phyloP scores from a whole-genome alignment of 305 asterid genomes.

The Solanum aculeatissimum region DNA sequence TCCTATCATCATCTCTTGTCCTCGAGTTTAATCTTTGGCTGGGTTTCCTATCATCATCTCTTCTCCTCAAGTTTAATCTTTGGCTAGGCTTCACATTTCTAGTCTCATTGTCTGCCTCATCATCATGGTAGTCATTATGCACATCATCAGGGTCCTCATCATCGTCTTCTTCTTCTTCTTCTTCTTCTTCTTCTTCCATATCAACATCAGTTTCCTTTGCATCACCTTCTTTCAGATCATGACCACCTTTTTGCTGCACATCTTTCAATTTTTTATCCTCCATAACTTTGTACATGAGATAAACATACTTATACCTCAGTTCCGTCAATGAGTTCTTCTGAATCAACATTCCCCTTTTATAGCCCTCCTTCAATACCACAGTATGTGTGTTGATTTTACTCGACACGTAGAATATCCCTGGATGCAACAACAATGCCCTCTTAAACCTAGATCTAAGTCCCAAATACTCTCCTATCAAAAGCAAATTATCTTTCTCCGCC shows the following conservation, averaged over 20 bases:
- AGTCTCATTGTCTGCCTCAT: neutral
- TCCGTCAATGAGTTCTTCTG: conserved; percentile 55
- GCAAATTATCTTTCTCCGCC: conserved; percentile 60
- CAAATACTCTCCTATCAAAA: conserved; percentile 58
- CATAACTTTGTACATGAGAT: conserved; percentile 40
- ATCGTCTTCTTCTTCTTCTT: conserved; percentile 11
- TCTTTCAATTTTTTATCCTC: conserved; percentile 27
- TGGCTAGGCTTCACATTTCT: neutral
- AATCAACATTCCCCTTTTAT: conserved; percentile 59
- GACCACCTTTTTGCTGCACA: conserved; percentile 16
- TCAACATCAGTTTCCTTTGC: conserved; percentile 5
- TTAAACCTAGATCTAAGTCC: conserved; percentile 82
- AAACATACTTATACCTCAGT: conserved; percentile 53
- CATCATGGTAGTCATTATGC: conserved; percentile 11
- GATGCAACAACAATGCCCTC: conserved; percentile 63
- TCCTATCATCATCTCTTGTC: neutral
- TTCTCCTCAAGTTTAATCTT: neutral
- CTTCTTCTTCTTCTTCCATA: conserved; percentile 26
- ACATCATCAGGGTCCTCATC: conserved; percentile 10
- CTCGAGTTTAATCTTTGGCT: neutral
- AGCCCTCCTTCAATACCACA: conserved; percentile 67
- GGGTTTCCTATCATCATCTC: neutral
- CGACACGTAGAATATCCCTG: conserved; percentile 78
- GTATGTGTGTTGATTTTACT: conserved; percentile 59
- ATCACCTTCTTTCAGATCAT: conserved; percentile 16